Base-by-base conservation (phyloP, 208 protist species). In the Borovskyia barvae region DNA sequence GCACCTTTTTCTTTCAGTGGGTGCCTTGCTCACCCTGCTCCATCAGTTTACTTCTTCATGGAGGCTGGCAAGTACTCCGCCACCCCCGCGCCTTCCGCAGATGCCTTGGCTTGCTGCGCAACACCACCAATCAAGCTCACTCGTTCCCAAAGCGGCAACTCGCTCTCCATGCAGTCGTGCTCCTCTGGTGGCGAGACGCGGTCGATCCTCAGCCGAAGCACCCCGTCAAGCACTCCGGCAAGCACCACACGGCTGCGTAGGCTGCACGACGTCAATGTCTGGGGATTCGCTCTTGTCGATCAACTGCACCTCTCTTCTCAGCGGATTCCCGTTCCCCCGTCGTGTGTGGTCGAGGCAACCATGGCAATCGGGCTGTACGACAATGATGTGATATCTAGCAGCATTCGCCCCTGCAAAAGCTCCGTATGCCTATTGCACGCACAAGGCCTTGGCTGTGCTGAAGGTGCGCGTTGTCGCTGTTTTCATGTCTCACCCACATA, bases 251-350 rank as follows among this genome's bases (percentile, higher is more conserved):
- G 61, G 32, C 37, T 57, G 32, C 63, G 63, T 20, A 61, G 54
- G 20, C 54, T 46, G 53, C 61, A 77, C 40, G 62, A 79, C 30
- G 64, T 77, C 5, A 15, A 48, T 22, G 41, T 47, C 26, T 84
- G 77, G 77, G 77, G 77, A 1, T 84, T 77, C n/a, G 77, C 77
- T 3, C 47, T 84, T 0, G 77, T 74, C 2, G 77, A 84, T 43
- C 68, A 71, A 30, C 39, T 73, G 19, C 77, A 84, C 45, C 62
- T 68, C 19, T 72, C 61, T 24, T 60, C 80, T 15, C 66, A 72
- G 35, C 77, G 77, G 7, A 75, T 84, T 15, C 77, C 77, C 1
- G 63, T 84, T 0, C 65, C 77, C 14, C 72, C 67, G 22, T 84
- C 77, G 8, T 68, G 58, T 19, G 59, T 84, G 33, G 48, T 41